These are phyloP conservation scores for Lagerstroemia speciosa DNA, from an alignment of 345 rosid species.

Conservation along the genomic window DNA sequence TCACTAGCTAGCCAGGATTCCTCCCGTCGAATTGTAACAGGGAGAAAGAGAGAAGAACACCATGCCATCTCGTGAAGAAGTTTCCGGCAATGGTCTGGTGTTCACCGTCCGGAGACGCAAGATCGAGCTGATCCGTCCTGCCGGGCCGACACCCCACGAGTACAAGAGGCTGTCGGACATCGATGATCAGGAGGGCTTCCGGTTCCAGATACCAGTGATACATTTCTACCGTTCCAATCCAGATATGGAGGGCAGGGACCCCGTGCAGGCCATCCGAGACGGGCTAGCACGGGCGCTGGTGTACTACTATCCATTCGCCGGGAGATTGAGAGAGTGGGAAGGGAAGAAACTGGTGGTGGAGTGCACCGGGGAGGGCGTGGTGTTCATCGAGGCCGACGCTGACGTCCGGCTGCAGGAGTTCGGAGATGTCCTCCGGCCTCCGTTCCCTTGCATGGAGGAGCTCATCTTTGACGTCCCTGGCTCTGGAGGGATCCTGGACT, in stretches of 20 bases:
- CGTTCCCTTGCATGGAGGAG: conserved; percentile 40
- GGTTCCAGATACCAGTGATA: conserved; percentile 27
- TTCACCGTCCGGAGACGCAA: conserved; percentile 26
- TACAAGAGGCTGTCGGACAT: conserved; percentile 43
- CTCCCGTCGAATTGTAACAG: too few relatives aligned
- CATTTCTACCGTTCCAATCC: conserved; percentile 24
- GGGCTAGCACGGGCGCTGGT: conserved; percentile 35
- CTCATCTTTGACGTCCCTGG: conserved; percentile 48
- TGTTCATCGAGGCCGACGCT: conserved; percentile 49
- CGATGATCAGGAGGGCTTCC: conserved; percentile 46
- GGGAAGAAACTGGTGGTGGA: conserved; percentile 47
- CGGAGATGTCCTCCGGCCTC: conserved; percentile 40
- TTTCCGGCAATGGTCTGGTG: conserved; percentile 4
- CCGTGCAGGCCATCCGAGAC: conserved; percentile 23
- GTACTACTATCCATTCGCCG: conserved; percentile 45
- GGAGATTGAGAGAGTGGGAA: conserved; percentile 33
- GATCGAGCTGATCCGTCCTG: conserved; percentile 36
- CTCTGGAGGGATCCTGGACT: conserved; percentile 26
- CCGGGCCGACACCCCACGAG: conserved; percentile 36
- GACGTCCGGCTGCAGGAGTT: conserved; percentile 33
- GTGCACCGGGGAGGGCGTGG: conserved; percentile 40
- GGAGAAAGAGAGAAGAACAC: too few relatives aligned
- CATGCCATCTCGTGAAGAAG: too few relatives aligned
- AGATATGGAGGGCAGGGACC: conserved; percentile 26
- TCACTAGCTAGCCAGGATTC: too few relatives aligned